Evolutionary conservation across 768 basidiomycete species (phyloP), one percentile per base, ranked within the genome.

Genomic region (Steccherinum ochraceum): DNA sequence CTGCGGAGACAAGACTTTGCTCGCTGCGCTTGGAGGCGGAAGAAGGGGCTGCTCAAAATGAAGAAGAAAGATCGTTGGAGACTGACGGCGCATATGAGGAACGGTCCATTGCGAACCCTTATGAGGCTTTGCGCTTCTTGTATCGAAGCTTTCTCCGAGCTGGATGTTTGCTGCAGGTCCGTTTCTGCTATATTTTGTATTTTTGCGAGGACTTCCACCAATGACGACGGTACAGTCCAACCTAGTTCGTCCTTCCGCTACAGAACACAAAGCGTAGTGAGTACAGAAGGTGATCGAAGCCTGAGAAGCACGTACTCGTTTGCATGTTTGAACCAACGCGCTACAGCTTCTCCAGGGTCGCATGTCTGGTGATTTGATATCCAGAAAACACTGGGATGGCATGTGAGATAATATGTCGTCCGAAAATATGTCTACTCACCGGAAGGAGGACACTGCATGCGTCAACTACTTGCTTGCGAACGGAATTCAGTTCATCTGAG

Each of bases 391-490:
- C 58, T 46, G 20, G 42, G 42, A 51, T 16, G 18, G 42, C 12
- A 24, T 24, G 54, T n/a, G 27, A n/a, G 50, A 40, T 16, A 40
- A 25, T 12, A 27, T n/a, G 18, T 50, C 12, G 16, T 1, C n/a
- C 5, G 24, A 52, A 21, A 49, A n/a, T n/a, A n/a, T n/a, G n/a
- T n/a, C n/a, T n/a, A n/a, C 75, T 48, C 46, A 80, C 79, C 64
- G 79, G 75, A 26, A 83, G 66, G 19, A 78, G 55, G 39, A 67
- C 68, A 4, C 75, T 69, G 39, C 70, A 74, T 5, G 78, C 75
- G 52, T 82, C 80, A 3, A 78, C 69, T 30, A 78, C 64, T 55
- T 76, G 76, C 53, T 69, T 71, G 35, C 70, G 73, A 43, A 79
- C 57, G 23, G 65, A 58, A n/a, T 61, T 49, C 44, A 72, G 54